Percentiles rank a stretch among this genome's conserved stretches.
These are phyloP conservation scores for Remersonia thermophila DNA, from an alignment of 2,329 filamentous ascomycete genomes.

Conservation along the genomic window DNA sequence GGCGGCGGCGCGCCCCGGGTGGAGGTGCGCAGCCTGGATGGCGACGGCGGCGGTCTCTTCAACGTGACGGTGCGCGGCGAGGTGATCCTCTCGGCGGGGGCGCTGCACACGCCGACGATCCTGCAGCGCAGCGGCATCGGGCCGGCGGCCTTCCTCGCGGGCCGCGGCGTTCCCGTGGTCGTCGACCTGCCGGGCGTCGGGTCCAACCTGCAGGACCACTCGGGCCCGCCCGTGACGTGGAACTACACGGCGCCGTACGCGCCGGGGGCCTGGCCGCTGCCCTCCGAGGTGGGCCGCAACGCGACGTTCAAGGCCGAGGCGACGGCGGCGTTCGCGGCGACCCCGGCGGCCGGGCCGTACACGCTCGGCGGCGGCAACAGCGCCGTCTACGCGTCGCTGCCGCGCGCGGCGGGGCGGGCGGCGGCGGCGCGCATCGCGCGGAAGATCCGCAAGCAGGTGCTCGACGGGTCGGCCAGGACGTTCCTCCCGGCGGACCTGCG, in stretches of 20 bases:
- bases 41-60: conserved; percentile 13
- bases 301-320: conserved; percentile 23
- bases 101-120: conserved; percentile 30
- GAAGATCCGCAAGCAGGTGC: conserved; percentile 6
- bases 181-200: conserved; percentile 49
- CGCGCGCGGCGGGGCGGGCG: conserved; percentile 7
- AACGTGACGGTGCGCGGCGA: conserved; percentile 19
- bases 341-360: conserved; percentile 25
- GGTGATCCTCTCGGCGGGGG: conserved; percentile 29
- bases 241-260: conserved; percentile 14
- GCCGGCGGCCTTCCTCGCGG: conserved; percentile 20
- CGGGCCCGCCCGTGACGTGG: conserved; percentile 16
- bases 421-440: conserved; percentile 1
- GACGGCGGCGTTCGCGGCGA: conserved; percentile 20
- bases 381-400: conserved; percentile 19
- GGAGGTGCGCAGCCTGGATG: conserved; percentile 11
- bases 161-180: conserved; percentile 37
- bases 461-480: conserved; percentile 1
- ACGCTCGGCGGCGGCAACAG: conserved; percentile 24
- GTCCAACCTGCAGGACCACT: conserved; percentile 29
- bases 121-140: conserved; percentile 32
- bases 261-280: conserved; percentile 6
- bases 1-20: conserved; percentile 8
- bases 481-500: conserved; percentile 9
- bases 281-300: conserved; percentile 14